These are phyloP conservation scores for Canavalia gladiata DNA, from an alignment of 306 rosid genomes.

Conservation along the genomic window DNA sequence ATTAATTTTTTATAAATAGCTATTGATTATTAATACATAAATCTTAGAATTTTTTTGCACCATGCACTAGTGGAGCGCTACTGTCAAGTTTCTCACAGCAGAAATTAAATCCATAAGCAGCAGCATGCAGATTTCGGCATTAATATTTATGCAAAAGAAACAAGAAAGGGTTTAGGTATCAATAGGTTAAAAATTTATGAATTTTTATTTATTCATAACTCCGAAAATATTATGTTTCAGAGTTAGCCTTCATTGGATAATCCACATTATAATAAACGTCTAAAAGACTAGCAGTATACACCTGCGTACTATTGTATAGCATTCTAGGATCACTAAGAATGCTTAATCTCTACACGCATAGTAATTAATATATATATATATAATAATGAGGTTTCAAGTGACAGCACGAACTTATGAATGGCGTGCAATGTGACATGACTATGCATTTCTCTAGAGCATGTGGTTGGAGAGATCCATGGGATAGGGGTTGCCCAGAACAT, in stretches of 20 bases:
- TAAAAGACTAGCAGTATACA: neutral
- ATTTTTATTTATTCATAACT: constrained; percentile 12
- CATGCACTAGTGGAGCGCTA: too few species aligned
- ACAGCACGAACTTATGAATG: neutral
- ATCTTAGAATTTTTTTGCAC: too few species aligned
- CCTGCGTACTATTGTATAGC: neutral
- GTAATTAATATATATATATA: neutral
- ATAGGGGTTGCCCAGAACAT: constrained; percentile 67
- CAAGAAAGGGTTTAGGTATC: neutral
- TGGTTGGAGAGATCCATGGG: constrained; percentile 79
- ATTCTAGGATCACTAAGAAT: constrained; percentile 15
- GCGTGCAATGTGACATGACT: neutral
- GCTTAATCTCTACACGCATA: constrained; percentile 14
- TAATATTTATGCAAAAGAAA: neutral
- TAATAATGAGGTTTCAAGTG: constrained; percentile 14
- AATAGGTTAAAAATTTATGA: neutral
- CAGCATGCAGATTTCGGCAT: too few species aligned
- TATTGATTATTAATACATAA: too few species aligned
- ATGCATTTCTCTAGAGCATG: constrained; percentile 55
- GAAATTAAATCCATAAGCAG: too few species aligned
- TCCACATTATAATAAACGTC: neutral
- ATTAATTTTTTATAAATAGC: too few species aligned
- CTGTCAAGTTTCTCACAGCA: too few species aligned
- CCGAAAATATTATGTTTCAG: neutral
- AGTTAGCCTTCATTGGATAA: neutral